A percentile compares a stretch with the other conserved stretches of the same genome.
Evolutionary conservation across 768 basidiomycete genomes (phyloP).

Genomic region (Mycena maculata): DNA sequence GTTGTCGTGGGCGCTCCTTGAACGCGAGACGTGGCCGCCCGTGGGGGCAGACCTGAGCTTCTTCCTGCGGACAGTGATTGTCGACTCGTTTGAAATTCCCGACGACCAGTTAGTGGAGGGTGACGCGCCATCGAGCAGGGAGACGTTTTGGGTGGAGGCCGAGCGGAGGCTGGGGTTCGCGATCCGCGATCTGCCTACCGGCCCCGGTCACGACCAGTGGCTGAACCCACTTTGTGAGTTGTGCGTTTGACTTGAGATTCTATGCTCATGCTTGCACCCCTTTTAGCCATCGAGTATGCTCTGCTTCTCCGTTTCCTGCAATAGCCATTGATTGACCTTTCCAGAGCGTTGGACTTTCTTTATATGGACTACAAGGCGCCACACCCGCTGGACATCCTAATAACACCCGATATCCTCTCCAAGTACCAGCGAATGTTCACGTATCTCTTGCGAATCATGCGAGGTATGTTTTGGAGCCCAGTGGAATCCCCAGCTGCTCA

Average conservation of each 20-base stretch:
- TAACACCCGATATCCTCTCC: conserved; percentile 76
- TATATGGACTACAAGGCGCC: conserved; percentile 94
- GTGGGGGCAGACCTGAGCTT: conserved; percentile 88
- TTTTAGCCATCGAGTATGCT: conserved; percentile 47
- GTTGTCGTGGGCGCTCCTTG: conserved; percentile 76
- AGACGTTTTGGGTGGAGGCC: conserved; percentile 63
- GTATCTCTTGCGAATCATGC: conserved; percentile 79
- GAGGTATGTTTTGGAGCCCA: conserved; percentile 62
- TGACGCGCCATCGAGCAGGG: conserved; percentile 41
- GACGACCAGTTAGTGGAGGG: conserved; percentile 36
- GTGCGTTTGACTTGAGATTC: not conserved
- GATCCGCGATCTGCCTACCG: conserved; percentile 76
- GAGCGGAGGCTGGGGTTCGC: conserved; percentile 87
- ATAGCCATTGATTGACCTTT: not conserved
- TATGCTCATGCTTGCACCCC: not conserved
- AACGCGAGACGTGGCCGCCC: conserved; percentile 87
- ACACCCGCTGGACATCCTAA: conserved; percentile 76
- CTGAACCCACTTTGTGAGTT: conserved; percentile 82
- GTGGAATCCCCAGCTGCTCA: conserved; percentile 3
- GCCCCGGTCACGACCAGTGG: conserved; percentile 79
- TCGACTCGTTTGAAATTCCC: conserved; percentile 73
- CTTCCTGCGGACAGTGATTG: conserved; percentile 84
- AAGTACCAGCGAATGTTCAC: conserved; percentile 90
- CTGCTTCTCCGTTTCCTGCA: not conserved
- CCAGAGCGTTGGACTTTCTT: conserved; percentile 87